Evolutionary conservation across 768 basidiomycete genomes (phyloP).

Genomic region (Lactarius trivialis): DNA sequence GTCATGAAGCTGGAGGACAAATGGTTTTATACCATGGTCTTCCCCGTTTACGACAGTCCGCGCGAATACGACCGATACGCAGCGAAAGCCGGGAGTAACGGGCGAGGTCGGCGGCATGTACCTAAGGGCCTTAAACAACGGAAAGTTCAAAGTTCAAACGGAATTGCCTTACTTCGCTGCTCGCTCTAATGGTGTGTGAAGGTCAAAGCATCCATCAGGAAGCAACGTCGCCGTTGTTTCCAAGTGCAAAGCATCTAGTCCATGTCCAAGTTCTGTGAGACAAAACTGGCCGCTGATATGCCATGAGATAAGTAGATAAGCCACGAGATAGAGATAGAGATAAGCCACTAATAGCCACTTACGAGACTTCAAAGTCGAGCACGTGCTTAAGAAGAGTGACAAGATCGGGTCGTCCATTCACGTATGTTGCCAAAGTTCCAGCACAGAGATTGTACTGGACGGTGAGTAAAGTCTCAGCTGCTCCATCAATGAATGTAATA

Average conservation of each 20-base stretch:
- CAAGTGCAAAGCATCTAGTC: conserved; percentile 36
- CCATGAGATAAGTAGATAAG: no score
- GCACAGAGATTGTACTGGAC: conserved; percentile 34
- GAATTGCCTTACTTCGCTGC: conserved; percentile 35
- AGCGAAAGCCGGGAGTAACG: conserved; percentile 24
- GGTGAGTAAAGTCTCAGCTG: conserved; percentile 29
- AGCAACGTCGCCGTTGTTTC: conserved; percentile 39
- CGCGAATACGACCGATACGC: conserved; percentile 37
- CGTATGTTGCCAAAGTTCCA: conserved; percentile 33
- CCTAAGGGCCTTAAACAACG: conserved; percentile 23
- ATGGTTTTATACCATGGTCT: conserved; percentile 33
- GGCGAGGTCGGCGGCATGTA: conserved; percentile 42
- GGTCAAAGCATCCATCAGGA: conserved; percentile 32
- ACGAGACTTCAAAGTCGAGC: conserved; percentile 19
- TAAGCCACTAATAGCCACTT: no score
- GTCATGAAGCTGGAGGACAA: conserved; percentile 36
- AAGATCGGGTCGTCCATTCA: conserved; percentile 25
- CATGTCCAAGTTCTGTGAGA: conserved; percentile 41
- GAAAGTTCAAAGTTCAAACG: not conserved
- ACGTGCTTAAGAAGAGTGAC: conserved; percentile 26
- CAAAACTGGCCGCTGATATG: conserved; percentile 35
- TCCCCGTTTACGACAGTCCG: conserved; percentile 32
- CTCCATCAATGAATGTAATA: conserved; percentile 28
- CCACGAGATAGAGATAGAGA: not conserved
- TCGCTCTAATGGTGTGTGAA: conserved; percentile 32